Percentiles rank a stretch among this genome's conserved stretches.
Evolutionary conservation across 257 asterid species (phyloP).

Genomic region (Rubia yunnanensis): DNA sequence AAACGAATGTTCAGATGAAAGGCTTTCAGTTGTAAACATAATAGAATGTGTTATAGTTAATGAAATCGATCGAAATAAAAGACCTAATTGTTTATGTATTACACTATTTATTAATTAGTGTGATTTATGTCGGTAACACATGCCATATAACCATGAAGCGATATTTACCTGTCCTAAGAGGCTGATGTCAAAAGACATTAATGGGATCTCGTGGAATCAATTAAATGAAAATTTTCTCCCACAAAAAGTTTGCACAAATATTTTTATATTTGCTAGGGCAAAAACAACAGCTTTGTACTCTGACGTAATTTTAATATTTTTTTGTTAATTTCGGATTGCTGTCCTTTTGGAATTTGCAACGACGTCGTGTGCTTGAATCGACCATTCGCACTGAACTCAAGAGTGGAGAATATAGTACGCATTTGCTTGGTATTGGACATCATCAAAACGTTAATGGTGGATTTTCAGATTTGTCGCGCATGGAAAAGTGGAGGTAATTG

Average conservation of each 20-base stretch:
- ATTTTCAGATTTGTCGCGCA: neutral
- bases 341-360: neutral
- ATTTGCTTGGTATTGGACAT: neutral
- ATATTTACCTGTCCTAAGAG: too few relatives aligned
- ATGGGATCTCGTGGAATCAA: neutral
- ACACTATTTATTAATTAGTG: too few relatives aligned
- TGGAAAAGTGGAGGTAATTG: too few relatives aligned
- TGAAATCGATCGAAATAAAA: too few relatives aligned
- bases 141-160: neutral
- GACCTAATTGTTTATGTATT: too few relatives aligned
- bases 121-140: too few relatives aligned
- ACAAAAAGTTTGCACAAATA: neutral
- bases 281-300: neutral
- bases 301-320: neutral
- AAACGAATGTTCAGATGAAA: too few relatives aligned
- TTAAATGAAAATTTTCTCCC: neutral
- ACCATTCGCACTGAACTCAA: neutral
- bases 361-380: neutral
- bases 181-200: neutral
- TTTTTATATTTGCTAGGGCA: neutral
- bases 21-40: too few relatives aligned
- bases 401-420: neutral
- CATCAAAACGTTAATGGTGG: neutral
- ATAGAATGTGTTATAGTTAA: too few relatives aligned
- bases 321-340: neutral